Evolutionary conservation across 495 filamentous ascomycete genomes (phyloP), one percentile per base, ranked within the genome.

Genomic region (Polyplosphaeria fusca): DNA sequence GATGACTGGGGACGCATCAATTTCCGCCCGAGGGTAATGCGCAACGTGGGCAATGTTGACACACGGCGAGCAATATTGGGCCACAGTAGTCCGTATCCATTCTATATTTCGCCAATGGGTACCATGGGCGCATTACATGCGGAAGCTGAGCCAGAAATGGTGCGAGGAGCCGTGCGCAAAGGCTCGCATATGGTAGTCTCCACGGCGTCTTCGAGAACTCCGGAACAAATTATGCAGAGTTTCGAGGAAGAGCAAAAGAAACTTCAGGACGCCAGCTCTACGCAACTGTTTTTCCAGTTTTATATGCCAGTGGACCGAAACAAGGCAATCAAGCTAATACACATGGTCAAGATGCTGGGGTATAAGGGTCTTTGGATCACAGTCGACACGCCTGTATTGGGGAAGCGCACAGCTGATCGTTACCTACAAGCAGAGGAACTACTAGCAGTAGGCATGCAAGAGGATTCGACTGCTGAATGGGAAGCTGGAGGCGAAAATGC

Each of bases 321-420:
- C 7, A 57, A 54, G 23, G 49, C 58, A 2, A 51, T 47, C 5
- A 54, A 44, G n/a, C 22, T 58, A n/a, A 52, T 64, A 16, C 46
- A 37, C 13, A 44, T 53, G 16, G 61, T 47, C 7, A 52, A 52
- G 18, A 40, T 43, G 4, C 22, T 59, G 16, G 48, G 68, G 22
- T 62, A 68, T 43, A 67, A 67, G 47, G 71, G 70, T 20, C 39
- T 73, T 2, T 66, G 68, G 55, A 53, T 73, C 11, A 73, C 71
- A 3, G 70, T 68, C 27, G 71, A 73, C 41, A 61, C 68, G 7
- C 52, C 71, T 5, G 70, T 71, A 2, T 62, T 68, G 0, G 67
- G 64, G 2, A 71, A 72, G 52, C 55, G 70, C 11, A 68, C 71
- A 43, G 65, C 66, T 11, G 71, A 73, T 50, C 66, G 71, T 44